A percentile compares a stretch with the other conserved stretches of the same genome.
Evolutionary conservation across 1,284 basidiomycete species (phyloP).

Genomic region (Cryptococcus depauperatus): DNA sequence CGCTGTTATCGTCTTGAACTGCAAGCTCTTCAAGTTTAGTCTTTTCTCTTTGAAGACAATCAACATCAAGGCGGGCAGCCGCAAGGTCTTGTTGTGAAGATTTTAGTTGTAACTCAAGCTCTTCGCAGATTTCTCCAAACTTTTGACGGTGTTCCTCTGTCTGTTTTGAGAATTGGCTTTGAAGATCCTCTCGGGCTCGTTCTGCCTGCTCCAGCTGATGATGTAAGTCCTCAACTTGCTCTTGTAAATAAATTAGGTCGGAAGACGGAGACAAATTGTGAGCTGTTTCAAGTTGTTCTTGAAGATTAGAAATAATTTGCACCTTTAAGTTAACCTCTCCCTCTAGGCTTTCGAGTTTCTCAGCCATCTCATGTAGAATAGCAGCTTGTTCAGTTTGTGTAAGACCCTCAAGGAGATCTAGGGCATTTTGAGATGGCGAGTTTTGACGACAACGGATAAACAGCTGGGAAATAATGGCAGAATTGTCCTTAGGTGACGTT

Average conservation of each 20-base stretch:
- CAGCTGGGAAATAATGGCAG: slow-evolving; percentile 4
- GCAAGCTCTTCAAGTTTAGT: slow-evolving; percentile 5
- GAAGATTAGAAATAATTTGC: slow-evolving; percentile 17
- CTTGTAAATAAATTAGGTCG: not conserved
- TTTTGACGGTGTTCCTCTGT: slow-evolving; percentile 33
- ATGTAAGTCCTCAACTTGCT: slow-evolving; percentile 10
- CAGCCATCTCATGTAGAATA: slow-evolving; percentile 25
- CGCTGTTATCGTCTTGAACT: not conserved
- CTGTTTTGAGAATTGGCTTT: slow-evolving; percentile 31
- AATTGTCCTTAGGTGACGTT: slow-evolving; percentile 2
- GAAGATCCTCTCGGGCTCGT: slow-evolving; percentile 12
- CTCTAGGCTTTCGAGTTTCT: slow-evolving; percentile 26
- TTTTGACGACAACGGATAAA: not conserved
- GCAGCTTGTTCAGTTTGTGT: slow-evolving; percentile 16
- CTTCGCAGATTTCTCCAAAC: slow-evolving; percentile 36
- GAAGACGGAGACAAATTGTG: not conserved
- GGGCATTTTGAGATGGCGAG: not conserved
- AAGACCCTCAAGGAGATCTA: slow-evolving; percentile 12
- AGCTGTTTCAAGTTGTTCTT: slow-evolving; percentile 11
- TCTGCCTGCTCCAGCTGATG: slow-evolving; percentile 24
- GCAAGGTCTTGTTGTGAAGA: slow-evolving; percentile 20
- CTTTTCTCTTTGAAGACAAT: slow-evolving; percentile 9
- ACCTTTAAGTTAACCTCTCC: slow-evolving; percentile 27
- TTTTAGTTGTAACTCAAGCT: slow-evolving; percentile 29
- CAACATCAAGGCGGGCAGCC: slow-evolving; percentile 7